Evolutionary conservation across 164 flowering plant species (phyloP).

Genomic region (Aristolochia californica): DNA sequence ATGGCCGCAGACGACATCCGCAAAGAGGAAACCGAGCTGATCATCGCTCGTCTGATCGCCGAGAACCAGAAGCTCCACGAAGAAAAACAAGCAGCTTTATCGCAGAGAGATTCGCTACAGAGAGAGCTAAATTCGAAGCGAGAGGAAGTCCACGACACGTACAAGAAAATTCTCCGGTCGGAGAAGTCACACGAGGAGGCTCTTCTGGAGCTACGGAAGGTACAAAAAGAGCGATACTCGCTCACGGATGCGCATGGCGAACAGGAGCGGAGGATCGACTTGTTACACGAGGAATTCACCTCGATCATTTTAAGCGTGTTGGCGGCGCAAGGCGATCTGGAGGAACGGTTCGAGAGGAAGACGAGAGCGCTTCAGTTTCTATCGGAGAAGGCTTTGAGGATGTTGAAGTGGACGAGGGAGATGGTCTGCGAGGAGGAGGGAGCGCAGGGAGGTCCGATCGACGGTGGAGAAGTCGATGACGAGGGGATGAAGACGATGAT

Average conservation of each 20-base stretch:
- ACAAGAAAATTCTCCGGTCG: neutral
- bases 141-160: neutral
- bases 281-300: neutral
- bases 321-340: neutral
- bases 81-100: neutral
- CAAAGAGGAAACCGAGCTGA: too few relatives aligned
- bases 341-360: slow-evolving; percentile 5
- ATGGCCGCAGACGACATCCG: too few relatives aligned
- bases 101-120: neutral
- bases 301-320: neutral
- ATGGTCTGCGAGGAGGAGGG: neutral
- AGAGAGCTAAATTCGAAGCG: neutral
- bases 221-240: neutral
- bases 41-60: neutral
- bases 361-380: neutral
- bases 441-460: neutral
- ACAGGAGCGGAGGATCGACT: neutral
- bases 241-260: neutral
- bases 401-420: neutral
- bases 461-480: neutral
- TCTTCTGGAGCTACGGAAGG: neutral
- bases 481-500: slow-evolving; percentile 3
- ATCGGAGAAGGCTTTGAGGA: neutral
- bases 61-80: neutral
- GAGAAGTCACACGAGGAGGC: neutral